Percentiles rank a stretch among this genome's conserved stretches.
Conservation (phyloP, 192 early-diverging fungal genomes). For the Allomyces arbusculus region DNA sequence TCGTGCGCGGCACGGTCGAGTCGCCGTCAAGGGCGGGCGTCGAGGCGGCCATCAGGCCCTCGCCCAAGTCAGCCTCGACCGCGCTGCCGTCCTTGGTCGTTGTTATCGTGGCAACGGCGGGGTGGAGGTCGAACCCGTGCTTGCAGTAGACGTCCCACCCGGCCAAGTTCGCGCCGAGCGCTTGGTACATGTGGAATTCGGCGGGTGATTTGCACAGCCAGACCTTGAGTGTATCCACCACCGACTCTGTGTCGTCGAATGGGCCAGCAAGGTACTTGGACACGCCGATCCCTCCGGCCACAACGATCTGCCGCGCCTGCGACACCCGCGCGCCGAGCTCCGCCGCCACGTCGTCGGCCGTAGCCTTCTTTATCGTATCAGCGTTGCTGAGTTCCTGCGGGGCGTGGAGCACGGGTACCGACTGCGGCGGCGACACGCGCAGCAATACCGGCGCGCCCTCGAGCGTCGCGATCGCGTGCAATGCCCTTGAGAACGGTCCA, state of each 20-base stretch:
- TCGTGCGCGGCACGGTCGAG: too few species aligned
- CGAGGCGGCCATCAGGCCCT: not conserved
- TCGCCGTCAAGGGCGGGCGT: not conserved
- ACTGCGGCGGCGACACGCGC: not conserved
- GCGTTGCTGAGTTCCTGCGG: too few species aligned
- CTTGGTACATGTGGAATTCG: not conserved
- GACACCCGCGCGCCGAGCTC: too few species aligned
- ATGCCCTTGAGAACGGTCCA: not conserved
- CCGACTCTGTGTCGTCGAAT: too few species aligned
- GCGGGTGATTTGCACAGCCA: not conserved
- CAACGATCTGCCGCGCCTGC: not conserved
- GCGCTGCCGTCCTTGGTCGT: too few species aligned
- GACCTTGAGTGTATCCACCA: not conserved
- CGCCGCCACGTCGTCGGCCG: too few species aligned
- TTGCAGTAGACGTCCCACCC: not conserved
- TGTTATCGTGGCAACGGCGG: too few species aligned
- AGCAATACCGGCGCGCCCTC: not conserved
- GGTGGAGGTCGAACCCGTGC: not conserved
- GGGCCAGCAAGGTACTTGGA: not conserved
- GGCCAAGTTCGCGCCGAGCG: not conserved
- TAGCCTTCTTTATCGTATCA: too few species aligned
- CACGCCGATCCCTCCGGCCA: not conserved
- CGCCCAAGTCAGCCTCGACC: too few species aligned
- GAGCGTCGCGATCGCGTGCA: not conserved
- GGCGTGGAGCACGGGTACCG: not conserved